Conservation (phyloP, 768 basidiomycete species). For the Mycena albidolilacea region DNA sequence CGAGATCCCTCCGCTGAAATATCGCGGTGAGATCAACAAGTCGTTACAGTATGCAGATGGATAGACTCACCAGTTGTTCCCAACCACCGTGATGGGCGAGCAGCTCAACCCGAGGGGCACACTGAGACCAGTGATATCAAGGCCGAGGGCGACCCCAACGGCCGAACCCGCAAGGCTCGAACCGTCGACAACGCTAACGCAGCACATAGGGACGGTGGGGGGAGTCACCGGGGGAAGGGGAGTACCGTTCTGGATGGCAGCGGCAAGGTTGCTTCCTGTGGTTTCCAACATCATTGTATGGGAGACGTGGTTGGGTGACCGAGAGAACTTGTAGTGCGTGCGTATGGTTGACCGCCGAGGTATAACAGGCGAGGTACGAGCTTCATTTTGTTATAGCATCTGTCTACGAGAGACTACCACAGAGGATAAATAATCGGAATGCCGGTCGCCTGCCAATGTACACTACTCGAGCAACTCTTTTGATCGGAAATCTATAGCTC, state of each 20-base stretch:
- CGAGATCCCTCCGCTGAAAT: slow-evolving; percentile 16
- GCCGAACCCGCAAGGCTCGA: slow-evolving; percentile 23
- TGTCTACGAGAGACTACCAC: too few species aligned
- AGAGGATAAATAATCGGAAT: too few species aligned
- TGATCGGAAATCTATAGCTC: too few species aligned
- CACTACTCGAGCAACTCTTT: too few species aligned
- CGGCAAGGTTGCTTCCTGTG: slow-evolving; percentile 9
- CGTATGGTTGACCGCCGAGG: too few species aligned
- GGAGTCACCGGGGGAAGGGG: slow-evolving; percentile 25
- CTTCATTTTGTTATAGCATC: too few species aligned
- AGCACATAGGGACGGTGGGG: slow-evolving; percentile 31
- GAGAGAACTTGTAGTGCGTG: too few species aligned
- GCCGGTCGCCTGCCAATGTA: too few species aligned
- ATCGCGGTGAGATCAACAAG: neutral
- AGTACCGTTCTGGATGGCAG: slow-evolving; percentile 10
- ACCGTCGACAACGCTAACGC: slow-evolving; percentile 25
- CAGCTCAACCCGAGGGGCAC: slow-evolving; percentile 37
- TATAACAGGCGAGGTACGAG: too few species aligned
- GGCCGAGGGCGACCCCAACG: slow-evolving; percentile 31
- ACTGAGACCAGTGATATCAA: slow-evolving; percentile 27
- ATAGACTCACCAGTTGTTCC: slow-evolving; percentile 30
- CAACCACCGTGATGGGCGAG: slow-evolving; percentile 38
- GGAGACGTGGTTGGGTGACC: too few species aligned
- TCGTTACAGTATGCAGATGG: too few species aligned
- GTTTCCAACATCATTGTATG: too few species aligned